Percentiles rank a stretch among this genome's conserved stretches.
phyloP scores from a whole-genome alignment of 129 eudicot genomes.

The Chrysanthemum lavandulifolium region DNA sequence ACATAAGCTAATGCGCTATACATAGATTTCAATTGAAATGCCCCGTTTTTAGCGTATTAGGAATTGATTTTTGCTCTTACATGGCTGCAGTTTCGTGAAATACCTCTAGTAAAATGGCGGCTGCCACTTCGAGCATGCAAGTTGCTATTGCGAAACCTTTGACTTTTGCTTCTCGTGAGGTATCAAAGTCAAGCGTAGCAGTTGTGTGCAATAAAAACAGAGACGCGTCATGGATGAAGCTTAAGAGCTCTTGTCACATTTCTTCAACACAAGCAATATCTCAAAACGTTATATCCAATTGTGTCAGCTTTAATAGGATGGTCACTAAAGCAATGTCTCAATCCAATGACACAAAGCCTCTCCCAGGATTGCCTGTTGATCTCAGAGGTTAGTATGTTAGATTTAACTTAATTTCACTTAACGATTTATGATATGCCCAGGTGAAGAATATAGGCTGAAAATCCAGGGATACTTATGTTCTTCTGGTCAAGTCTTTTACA shows the following conservation, averaged over 20 bases:
- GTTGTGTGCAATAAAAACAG: conserved; percentile 33
- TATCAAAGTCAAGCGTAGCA: conserved; percentile 48
- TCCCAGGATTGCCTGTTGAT: conserved; percentile 80
- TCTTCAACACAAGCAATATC: conserved; percentile 39
- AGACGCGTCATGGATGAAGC: conserved; percentile 47
- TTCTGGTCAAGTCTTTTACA: background rate
- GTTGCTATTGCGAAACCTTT: conserved; percentile 45
- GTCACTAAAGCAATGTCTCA: conserved; percentile 67
- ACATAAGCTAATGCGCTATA: too few relatives aligned
- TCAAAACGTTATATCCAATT: conserved; percentile 30
- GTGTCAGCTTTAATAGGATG: conserved; percentile 37
- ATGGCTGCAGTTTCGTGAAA: conserved; percentile 15
- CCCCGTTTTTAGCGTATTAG: background rate
- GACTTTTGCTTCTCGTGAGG: conserved; percentile 36
- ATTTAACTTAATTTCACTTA: background rate
- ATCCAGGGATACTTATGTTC: background rate
- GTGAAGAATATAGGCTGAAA: background rate
- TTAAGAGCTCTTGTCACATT: conserved; percentile 49
- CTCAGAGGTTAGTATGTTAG: conserved; percentile 61
- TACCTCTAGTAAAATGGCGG: conserved; percentile 26
- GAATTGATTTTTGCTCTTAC: conserved; percentile 2
- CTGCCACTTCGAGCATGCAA: conserved; percentile 53
- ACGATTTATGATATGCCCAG: background rate
- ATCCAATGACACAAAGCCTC: conserved; percentile 50
- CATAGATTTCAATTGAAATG: too few relatives aligned